A percentile compares a stretch with the other conserved stretches of the same genome.
Conservation (phyloP, 108 stramenopile genomes). For the Skeletonema potamos region DNA sequence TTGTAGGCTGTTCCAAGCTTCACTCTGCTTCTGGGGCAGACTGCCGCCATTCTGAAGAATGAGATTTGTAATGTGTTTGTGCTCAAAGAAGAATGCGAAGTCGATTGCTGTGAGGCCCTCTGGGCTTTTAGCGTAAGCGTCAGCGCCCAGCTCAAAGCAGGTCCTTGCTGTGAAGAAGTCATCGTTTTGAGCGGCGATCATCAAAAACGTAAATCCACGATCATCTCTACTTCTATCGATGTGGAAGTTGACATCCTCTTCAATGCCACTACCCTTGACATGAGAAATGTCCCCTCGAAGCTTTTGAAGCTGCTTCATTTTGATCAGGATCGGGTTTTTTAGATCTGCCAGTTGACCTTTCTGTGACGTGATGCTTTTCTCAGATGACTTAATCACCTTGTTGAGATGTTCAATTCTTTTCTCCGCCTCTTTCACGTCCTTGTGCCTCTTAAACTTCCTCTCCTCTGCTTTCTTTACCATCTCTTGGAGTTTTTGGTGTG, state of each 20-base stretch:
- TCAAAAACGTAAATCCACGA: constrained; percentile 6
- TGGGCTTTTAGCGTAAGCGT: constrained; percentile 1
- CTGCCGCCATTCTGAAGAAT: constrained; percentile 5
- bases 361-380: neutral
- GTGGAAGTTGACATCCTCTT: constrained; percentile 3
- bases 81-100: neutral
- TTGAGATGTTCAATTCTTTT: neutral
- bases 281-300: neutral
- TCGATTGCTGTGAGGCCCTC: constrained; percentile 8
- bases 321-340: neutral
- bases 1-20: constrained; percentile 1
- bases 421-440: neutral
- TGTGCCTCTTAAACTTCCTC: neutral
- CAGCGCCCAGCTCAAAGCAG: constrained; percentile 5
- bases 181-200: constrained; percentile 9
- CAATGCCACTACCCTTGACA: neutral
- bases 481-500: neutral
- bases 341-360: neutral
- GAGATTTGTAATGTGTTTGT: constrained; percentile 1
- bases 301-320: neutral
- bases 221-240: constrained; percentile 4
- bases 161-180: constrained; percentile 6
- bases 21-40: neutral
- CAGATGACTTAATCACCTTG: neutral
- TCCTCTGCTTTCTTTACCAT: neutral